Conservation (phyloP, 2,329 filamentous ascomycete genomes). For the Chalaropsis ovoidea region DNA sequence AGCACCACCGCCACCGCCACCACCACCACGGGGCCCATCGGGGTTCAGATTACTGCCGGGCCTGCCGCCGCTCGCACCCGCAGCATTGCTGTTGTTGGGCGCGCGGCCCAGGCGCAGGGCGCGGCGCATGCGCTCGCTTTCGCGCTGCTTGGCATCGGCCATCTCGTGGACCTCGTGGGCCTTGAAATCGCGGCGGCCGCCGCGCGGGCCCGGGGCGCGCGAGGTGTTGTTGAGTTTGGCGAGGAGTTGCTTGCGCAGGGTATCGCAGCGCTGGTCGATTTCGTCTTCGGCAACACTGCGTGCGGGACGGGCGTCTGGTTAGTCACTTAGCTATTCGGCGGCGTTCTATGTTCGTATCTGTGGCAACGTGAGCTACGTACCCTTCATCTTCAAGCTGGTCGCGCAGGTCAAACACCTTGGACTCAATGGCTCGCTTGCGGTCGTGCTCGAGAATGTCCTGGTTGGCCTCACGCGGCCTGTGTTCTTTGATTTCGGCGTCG, state of each 20-base stretch:
- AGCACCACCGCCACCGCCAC: not conserved
- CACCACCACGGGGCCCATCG: not conserved
- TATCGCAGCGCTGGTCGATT: constrained; percentile 57
- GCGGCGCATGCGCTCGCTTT: constrained; percentile 77
- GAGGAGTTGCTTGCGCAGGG: constrained; percentile 36
- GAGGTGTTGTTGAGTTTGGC: constrained; percentile 34
- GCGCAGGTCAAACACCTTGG: constrained; percentile 82
- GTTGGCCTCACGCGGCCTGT: constrained; percentile 75
- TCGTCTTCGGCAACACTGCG: constrained; percentile 74
- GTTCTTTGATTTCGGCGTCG: constrained; percentile 57
- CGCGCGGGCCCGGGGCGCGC: constrained; percentile 27
- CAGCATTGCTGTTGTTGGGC: not conserved
- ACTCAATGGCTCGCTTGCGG: constrained; percentile 78
- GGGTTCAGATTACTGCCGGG: not conserved
- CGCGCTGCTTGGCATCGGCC: constrained; percentile 89
- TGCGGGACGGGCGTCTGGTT: not conserved
- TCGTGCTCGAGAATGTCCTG: constrained; percentile 91
- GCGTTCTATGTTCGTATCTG: too few relatives aligned
- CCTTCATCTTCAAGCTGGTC: constrained; percentile 88
- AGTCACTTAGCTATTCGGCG: not conserved
- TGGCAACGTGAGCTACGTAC: too few relatives aligned
- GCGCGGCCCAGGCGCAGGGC: constrained; percentile 48
- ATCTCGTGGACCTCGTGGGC: constrained; percentile 91
- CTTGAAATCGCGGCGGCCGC: constrained; percentile 55
- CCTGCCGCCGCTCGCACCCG: not conserved